Evolutionary conservation across 108 stramenopile species (phyloP).

Genomic region (Cylindrotheca fusiformis): DNA sequence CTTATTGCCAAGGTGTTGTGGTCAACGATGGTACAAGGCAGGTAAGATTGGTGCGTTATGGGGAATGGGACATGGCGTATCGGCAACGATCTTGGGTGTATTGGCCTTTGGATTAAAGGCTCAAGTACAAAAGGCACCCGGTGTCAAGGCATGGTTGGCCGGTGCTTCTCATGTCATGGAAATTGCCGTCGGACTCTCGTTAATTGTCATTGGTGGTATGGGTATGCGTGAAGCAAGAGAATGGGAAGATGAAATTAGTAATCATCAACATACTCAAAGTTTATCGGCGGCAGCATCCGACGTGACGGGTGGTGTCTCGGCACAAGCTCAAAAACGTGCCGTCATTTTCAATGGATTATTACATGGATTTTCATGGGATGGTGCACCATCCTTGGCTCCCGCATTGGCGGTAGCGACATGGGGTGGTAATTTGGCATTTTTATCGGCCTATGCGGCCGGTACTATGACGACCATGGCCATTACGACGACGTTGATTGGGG

Average conservation of each 20-base stretch:
- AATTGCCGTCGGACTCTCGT: slow-evolving; percentile 84
- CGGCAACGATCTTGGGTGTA: slow-evolving; percentile 82
- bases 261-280: slow-evolving; percentile 15
- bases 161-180: slow-evolving; percentile 65
- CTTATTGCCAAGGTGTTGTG: slow-evolving; percentile 89
- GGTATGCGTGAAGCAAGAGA: slow-evolving; percentile 89
- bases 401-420: slow-evolving; percentile 90
- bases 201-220: slow-evolving; percentile 90
- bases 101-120: slow-evolving; percentile 83
- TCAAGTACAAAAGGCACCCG: slow-evolving; percentile 29
- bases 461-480: slow-evolving; percentile 90
- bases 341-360: slow-evolving; percentile 94
- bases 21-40: slow-evolving; percentile 85
- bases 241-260: slow-evolving; percentile 40
- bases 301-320: slow-evolving; percentile 10
- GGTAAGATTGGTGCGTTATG: slow-evolving; percentile 90
- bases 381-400: slow-evolving; percentile 92
- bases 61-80: slow-evolving; percentile 96
- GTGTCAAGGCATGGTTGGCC: slow-evolving; percentile 15
- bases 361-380: slow-evolving; percentile 97
- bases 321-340: slow-evolving; percentile 59
- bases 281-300: slow-evolving; percentile 46
- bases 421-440: slow-evolving; percentile 81
- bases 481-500: slow-evolving; percentile 82
- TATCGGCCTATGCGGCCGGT: slow-evolving; percentile 90